Conservation (phyloP, 192 early-diverging fungal species). For the Funneliformis geosporum region DNA sequence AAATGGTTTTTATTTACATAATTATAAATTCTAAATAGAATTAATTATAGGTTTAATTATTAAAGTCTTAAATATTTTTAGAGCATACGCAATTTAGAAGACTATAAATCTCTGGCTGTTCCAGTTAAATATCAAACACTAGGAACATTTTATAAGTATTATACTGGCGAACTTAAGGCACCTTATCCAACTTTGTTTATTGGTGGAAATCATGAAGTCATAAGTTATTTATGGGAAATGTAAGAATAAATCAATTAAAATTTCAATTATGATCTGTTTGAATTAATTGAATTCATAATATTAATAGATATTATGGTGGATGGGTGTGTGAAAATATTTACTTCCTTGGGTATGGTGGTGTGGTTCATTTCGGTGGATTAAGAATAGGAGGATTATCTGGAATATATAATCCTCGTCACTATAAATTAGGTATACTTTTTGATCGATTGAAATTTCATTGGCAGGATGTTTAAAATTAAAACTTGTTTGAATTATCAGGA, state of each 20-base stretch:
- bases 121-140: constrained; percentile 84
- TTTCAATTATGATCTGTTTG: background rate
- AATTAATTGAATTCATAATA: background rate
- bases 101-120: constrained; percentile 78
- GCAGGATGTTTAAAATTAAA: background rate
- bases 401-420: constrained; percentile 74
- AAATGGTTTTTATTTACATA: background rate
- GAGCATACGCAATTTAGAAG: constrained; percentile 81
- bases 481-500: constrained; percentile 40
- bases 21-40: too few species aligned
- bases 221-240: constrained; percentile 93
- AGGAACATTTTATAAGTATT: constrained; percentile 93
- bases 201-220: constrained; percentile 98
- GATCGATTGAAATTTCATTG: background rate
- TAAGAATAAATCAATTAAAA: constrained; percentile 43
- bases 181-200: constrained; percentile 93
- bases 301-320: constrained; percentile 81
- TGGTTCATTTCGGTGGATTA: constrained; percentile 84
- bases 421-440: constrained; percentile 44
- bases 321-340: constrained; percentile 95
- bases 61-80: constrained; percentile 26
- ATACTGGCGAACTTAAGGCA: constrained; percentile 75
- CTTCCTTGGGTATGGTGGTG: constrained; percentile 84
- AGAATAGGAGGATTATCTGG: constrained; percentile 94
- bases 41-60: too few species aligned